Evolutionary conservation across 441 rosid species (phyloP).

Genomic region (Omphalea diandra): DNA sequence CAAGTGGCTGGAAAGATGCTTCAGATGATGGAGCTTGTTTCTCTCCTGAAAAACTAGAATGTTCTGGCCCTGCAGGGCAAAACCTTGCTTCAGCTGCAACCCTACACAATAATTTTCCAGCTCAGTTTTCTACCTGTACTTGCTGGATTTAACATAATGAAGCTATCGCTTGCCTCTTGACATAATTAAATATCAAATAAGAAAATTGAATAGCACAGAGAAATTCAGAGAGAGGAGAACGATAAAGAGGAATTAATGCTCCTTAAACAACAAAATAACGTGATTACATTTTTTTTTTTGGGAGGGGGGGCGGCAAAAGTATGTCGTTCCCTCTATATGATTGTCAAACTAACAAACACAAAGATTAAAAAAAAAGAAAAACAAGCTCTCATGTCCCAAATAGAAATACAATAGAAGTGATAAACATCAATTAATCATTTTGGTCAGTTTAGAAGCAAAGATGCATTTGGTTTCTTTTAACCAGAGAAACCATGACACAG

Average conservation of each 20-base stretch:
- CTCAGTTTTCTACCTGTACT: background rate
- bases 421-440: background rate
- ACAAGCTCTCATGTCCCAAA: background rate
- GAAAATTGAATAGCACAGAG: background rate
- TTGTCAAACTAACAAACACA: background rate
- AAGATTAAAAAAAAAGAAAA: background rate
- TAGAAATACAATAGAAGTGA: background rate
- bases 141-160: background rate
- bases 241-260: background rate
- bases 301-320: background rate
- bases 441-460: background rate
- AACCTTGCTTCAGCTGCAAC: constrained; percentile 34
- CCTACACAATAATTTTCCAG: constrained; percentile 31
- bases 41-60: constrained; percentile 25
- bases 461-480: background rate
- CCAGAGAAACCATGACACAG: background rate
- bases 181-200: background rate
- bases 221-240: background rate
- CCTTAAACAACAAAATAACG: background rate
- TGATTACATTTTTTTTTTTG: too few species aligned
- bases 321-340: background rate
- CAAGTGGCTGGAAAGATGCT: constrained; percentile 25
- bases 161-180: background rate
- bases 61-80: constrained; percentile 23
- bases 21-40: constrained; percentile 31